A percentile compares a stretch with the other conserved stretches of the same genome.
Evolutionary conservation across 2,329 filamentous ascomycete species (phyloP).

Genomic region (Trichoderma endophyticum): DNA sequence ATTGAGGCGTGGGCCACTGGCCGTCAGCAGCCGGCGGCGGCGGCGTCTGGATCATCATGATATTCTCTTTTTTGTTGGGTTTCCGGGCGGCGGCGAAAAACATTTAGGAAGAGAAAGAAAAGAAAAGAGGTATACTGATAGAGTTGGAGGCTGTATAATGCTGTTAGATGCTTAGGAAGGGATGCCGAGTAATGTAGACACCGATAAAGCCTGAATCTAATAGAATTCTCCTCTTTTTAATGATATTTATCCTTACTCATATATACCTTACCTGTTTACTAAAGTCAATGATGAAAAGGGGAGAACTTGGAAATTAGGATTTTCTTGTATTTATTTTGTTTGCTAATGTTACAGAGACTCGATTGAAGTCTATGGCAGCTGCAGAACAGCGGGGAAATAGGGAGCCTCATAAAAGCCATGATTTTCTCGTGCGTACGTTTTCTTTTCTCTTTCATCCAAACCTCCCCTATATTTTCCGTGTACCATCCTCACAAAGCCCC

Average conservation of each 20-base stretch:
- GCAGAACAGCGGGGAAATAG: slow-evolving; percentile 28
- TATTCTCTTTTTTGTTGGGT: not conserved
- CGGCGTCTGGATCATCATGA: not conserved
- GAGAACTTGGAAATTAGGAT: not conserved
- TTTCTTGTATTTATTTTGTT: slow-evolving; percentile 17
- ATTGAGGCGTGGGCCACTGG: slow-evolving; percentile 47
- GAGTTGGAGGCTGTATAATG: not conserved
- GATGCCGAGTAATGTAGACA: not conserved
- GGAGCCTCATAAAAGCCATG: slow-evolving; percentile 23
- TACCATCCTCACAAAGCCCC: slow-evolving; percentile 19
- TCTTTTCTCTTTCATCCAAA: slow-evolving; percentile 14
- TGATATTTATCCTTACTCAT: not conserved
- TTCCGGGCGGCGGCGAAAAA: not conserved
- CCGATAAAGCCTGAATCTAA: not conserved
- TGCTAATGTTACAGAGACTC: slow-evolving; percentile 37
- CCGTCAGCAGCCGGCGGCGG: slow-evolving; percentile 23
- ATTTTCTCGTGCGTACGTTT: slow-evolving; percentile 4
- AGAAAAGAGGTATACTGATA: not conserved
- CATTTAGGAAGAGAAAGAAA: not conserved
- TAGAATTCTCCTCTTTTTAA: not conserved
- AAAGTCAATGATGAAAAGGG: not conserved
- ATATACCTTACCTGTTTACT: no score
- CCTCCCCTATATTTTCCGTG: slow-evolving; percentile 9
- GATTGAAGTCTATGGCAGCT: slow-evolving; percentile 34
- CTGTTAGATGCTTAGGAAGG: not conserved